A percentile compares a stretch with the other conserved stretches of the same genome.
phyloP scores from a whole-genome alignment of 2,329 filamentous ascomycete species.

The Emmonsiellopsis sp. region DNA sequence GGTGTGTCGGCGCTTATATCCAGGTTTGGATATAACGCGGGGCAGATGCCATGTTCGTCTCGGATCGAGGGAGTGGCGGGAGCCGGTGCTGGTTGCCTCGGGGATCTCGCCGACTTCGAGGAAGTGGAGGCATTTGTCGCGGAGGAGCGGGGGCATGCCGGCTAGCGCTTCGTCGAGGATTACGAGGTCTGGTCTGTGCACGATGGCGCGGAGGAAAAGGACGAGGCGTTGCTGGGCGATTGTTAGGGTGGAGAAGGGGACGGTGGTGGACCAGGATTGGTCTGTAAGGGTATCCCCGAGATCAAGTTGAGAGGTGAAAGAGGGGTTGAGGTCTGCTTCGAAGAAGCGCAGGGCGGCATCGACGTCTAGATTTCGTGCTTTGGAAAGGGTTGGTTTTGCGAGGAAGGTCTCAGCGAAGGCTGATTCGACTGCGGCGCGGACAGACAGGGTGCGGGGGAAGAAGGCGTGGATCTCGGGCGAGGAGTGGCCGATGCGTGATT shows the following conservation, averaged over 20 bases:
- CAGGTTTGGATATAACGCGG: not conserved
- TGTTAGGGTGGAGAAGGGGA: conserved; percentile 59
- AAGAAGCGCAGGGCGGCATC: conserved; percentile 70
- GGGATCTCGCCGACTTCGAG: conserved; percentile 55
- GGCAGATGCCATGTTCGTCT: conserved; percentile 7
- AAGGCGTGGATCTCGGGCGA: conserved; percentile 91
- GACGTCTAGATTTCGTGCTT: conserved; percentile 50
- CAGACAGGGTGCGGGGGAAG: conserved; percentile 68
- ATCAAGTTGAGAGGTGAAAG: conserved; percentile 14
- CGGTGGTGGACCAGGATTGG: conserved; percentile 60
- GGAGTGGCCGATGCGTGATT: conserved; percentile 81
- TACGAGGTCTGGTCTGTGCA: conserved; percentile 72
- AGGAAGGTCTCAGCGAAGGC: conserved; percentile 88
- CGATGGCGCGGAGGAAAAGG: conserved; percentile 71
- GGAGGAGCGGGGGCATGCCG: conserved; percentile 69
- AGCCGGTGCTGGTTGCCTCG: conserved; percentile 16
- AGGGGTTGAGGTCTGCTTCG: conserved; percentile 63
- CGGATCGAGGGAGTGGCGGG: conserved; percentile 6
- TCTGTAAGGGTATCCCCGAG: not conserved
- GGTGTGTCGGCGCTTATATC: conserved; percentile 13
- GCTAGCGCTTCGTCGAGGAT: conserved; percentile 84
- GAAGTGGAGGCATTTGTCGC: conserved; percentile 82
- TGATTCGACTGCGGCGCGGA: conserved; percentile 69
- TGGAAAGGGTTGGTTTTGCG: conserved; percentile 56
- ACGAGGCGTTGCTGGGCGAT: conserved; percentile 61